Evolutionary conservation across 768 basidiomycete species (phyloP).

Genomic region (Boletus sp.): DNA sequence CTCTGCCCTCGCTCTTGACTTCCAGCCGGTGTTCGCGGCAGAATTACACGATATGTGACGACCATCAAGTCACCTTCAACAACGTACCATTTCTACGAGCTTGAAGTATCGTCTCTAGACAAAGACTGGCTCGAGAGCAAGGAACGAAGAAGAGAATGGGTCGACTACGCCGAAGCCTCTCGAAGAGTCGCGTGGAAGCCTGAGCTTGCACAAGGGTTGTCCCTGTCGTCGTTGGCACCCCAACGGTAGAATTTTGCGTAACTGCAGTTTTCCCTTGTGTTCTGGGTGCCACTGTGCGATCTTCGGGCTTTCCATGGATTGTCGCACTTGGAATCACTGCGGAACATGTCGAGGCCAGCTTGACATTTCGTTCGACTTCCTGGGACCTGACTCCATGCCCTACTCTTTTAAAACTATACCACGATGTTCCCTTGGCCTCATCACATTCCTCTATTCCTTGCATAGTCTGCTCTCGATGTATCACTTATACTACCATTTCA

Average conservation of each 20-base stretch:
- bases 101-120: conserved; percentile 76
- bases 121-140: conserved; percentile 77
- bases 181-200: conserved; percentile 76
- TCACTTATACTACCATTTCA: conserved; percentile 19
- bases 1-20: conserved; percentile 29
- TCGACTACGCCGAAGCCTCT: conserved; percentile 80
- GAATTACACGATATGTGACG: conserved; percentile 78
- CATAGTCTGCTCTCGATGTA: conserved; percentile 34
- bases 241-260: conserved; percentile 37
- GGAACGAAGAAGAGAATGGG: conserved; percentile 83
- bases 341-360: conserved; percentile 16
- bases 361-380: conserved; percentile 20
- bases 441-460: conserved; percentile 19
- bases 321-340: conserved; percentile 8
- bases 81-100: conserved; percentile 88
- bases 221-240: conserved; percentile 67
- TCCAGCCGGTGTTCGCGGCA: conserved; percentile 83
- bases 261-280: conserved; percentile 1
- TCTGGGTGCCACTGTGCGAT: conserved; percentile 12
- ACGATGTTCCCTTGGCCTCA: conserved; percentile 13
- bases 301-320: conserved; percentile 6
- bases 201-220: conserved; percentile 77
- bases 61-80: conserved; percentile 76
- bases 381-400: conserved; percentile 24
- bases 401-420: conserved; percentile 32